A percentile compares a stretch with the other conserved stretches of the same genome.
Conservation (phyloP, 1,139 yeast genomes). For the Candida labiduridarum region DNA sequence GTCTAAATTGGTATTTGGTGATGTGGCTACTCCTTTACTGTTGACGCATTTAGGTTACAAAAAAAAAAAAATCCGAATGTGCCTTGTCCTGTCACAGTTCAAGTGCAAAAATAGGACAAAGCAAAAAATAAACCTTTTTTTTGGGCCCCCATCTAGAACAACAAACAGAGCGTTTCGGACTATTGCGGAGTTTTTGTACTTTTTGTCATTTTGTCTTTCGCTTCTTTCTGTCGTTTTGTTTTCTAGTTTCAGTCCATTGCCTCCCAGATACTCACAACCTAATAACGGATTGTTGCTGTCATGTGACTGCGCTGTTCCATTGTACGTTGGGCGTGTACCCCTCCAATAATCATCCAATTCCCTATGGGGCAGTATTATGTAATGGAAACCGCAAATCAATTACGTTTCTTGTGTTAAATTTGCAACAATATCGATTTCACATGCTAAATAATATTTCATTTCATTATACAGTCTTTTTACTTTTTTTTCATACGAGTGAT, state of each 20-base stretch:
- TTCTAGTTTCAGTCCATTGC: no score
- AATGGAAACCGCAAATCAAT: background rate
- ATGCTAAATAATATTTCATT: background rate
- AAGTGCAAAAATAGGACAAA: background rate
- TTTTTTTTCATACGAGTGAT: no score
- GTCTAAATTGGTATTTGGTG: no score
- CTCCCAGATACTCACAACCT: no score
- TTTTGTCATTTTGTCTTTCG: background rate
- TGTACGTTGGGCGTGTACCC: background rate
- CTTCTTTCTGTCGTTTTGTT: background rate
- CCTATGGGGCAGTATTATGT: no score
- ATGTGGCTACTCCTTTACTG: no score
- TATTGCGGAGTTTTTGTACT: conserved; percentile 3
- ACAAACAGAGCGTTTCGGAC: background rate
- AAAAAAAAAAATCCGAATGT: no score
- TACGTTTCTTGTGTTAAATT: background rate
- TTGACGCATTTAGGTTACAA: no score
- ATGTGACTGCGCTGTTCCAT: no score
- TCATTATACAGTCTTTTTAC: no score
- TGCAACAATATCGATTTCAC: background rate
- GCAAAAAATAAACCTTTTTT: background rate
- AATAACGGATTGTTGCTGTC: no score
- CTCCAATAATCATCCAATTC: background rate
- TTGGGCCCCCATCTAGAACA: background rate
- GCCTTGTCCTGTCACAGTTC: background rate